Evolutionary conservation across 805 yeast genomes (phyloP).

Genomic region (Metschnikowia bowlesiae): DNA sequence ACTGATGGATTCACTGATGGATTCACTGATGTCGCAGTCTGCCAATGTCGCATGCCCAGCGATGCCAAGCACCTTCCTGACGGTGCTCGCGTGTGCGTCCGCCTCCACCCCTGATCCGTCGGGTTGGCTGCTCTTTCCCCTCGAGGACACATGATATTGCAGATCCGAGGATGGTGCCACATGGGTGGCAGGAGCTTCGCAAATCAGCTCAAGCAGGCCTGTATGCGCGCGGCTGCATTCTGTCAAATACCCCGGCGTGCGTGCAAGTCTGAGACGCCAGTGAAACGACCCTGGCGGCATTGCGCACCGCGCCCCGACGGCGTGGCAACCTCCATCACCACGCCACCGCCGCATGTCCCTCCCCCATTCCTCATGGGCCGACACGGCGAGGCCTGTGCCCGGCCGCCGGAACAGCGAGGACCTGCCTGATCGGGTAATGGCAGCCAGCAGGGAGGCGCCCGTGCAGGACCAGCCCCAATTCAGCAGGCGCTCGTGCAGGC

Average conservation of each 20-base stretch:
- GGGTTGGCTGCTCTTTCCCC: background rate
- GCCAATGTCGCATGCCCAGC: background rate
- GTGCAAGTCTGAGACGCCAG: background rate
- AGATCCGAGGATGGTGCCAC: background rate
- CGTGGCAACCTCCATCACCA: background rate
- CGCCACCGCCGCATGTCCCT: background rate
- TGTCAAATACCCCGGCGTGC: background rate
- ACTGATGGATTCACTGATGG: too few species aligned
- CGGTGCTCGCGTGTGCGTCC: background rate
- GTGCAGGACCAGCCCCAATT: too few species aligned
- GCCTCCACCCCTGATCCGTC: background rate
- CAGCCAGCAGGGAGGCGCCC: background rate
- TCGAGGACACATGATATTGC: background rate
- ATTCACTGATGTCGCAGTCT: too few species aligned
- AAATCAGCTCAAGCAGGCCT: background rate
- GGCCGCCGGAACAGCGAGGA: too few species aligned
- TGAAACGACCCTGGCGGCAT: background rate
- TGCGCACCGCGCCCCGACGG: background rate
- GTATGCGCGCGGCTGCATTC: background rate
- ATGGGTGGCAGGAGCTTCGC: background rate
- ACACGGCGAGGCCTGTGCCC: too few species aligned
- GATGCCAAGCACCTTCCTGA: background rate
- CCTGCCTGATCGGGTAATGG: too few species aligned
- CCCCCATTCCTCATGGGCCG: background rate
- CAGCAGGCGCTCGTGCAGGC: background rate